phyloP scores from a whole-genome alignment of 176 grass and related monocot genomes.

The Zizania latifolia region DNA sequence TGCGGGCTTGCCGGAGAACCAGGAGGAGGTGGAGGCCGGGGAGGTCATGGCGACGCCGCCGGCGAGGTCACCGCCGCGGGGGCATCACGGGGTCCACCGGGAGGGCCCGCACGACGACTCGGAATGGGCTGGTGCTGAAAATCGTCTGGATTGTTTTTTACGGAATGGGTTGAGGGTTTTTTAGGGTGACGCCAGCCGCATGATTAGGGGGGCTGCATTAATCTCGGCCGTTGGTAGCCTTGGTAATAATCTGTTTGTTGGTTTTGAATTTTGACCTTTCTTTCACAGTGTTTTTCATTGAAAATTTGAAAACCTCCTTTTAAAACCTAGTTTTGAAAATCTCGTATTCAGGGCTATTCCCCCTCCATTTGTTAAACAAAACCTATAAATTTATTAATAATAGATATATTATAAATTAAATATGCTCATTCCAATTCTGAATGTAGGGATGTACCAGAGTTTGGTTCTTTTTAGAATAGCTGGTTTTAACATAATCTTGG shows the following conservation, averaged over 20 bases:
- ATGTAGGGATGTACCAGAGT: too few relatives aligned
- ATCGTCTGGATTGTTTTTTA: not conserved
- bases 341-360: too few relatives aligned
- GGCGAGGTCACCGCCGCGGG: slow-evolving; percentile 22
- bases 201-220: not conserved
- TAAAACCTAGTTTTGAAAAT: too few relatives aligned
- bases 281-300: too few relatives aligned
- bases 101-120: not conserved
- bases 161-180: not conserved
- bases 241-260: not conserved
- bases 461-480: too few relatives aligned
- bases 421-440: too few relatives aligned
- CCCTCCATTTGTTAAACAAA: too few relatives aligned
- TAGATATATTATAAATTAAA: too few relatives aligned
- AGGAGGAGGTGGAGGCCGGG: slow-evolving; percentile 49
- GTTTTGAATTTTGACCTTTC: too few relatives aligned
- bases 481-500: too few relatives aligned
- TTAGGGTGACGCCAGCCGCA: not conserved
- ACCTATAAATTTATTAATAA: too few relatives aligned
- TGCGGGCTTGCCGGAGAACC: slow-evolving; percentile 59
- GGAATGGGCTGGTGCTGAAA: not conserved
- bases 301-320: too few relatives aligned
- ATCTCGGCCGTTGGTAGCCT: not conserved
- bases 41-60: slow-evolving; percentile 34
- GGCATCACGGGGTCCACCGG: slow-evolving; percentile 10